Conservation (phyloP, 139 green algal species). For the Choricystis sp. region DNA sequence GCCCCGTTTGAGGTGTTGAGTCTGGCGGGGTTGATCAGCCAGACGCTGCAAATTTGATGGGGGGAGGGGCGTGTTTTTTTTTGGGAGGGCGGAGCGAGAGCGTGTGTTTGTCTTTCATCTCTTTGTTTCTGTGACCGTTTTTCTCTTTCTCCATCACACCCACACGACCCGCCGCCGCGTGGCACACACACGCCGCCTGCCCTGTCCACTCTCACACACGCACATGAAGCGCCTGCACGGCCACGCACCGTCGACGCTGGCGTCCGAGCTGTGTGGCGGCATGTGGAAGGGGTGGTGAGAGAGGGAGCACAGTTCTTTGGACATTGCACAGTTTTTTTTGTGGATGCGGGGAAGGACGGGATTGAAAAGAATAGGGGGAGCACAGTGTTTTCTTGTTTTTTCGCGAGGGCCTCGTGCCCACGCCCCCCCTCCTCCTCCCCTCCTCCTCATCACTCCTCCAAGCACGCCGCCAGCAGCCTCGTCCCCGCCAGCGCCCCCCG, state of each 20-base stretch:
- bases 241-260: too few species aligned
- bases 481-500: background rate
- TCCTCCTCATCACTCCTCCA: background rate
- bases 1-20: conserved; percentile 83
- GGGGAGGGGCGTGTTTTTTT: background rate
- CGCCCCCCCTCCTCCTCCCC: background rate
- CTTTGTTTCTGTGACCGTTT: conserved; percentile 1
- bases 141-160: too few species aligned
- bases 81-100: background rate
- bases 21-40: conserved; percentile 71
- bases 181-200: too few species aligned
- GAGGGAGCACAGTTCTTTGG: conserved; percentile 1
- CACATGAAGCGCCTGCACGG: too few species aligned
- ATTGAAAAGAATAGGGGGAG: conserved; percentile 2
- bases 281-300: too few species aligned
- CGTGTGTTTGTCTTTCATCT: background rate
- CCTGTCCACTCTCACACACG: too few species aligned
- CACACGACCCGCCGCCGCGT: too few species aligned
- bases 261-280: too few species aligned
- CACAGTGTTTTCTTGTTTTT: background rate
- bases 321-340: background rate
- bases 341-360: background rate
- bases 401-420: too few species aligned
- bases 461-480: background rate
- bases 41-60: conserved; percentile 73